These are phyloP conservation scores for Elongisporangium anandrum DNA, from an alignment of 352 stramenopile species.

Conservation along the genomic window DNA sequence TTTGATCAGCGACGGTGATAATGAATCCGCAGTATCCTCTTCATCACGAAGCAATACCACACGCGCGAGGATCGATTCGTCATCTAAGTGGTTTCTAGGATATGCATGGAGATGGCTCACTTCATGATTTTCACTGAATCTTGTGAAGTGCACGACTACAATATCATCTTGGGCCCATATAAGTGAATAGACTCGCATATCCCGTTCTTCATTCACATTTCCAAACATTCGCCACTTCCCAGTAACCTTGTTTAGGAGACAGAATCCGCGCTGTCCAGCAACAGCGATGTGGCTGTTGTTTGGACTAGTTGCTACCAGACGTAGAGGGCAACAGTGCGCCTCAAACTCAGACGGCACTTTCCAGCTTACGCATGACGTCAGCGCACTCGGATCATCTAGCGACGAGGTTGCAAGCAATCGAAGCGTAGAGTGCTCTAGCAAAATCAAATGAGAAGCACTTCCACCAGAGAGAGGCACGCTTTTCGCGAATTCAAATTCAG, in stretches of 20 bases:
- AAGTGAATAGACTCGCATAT: slow-evolving; percentile 60
- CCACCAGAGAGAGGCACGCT: slow-evolving; percentile 38
- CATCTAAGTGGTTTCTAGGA: slow-evolving; percentile 72
- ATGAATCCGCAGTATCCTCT: slow-evolving; percentile 11
- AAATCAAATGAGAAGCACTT: slow-evolving; percentile 33
- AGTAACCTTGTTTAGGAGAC: slow-evolving; percentile 55
- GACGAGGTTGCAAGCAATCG: slow-evolving; percentile 42
- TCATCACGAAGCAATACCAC: slow-evolving; percentile 36
- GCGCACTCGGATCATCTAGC: slow-evolving; percentile 56
- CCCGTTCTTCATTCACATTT: slow-evolving; percentile 81
- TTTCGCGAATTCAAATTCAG: slow-evolving; percentile 65
- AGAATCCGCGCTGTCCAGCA: slow-evolving; percentile 70
- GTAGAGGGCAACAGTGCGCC: slow-evolving; percentile 54
- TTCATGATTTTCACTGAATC: slow-evolving; percentile 48
- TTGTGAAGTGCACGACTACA: slow-evolving; percentile 59
- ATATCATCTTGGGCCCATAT: slow-evolving; percentile 64
- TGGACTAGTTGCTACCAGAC: slow-evolving; percentile 45
- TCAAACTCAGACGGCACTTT: slow-evolving; percentile 56
- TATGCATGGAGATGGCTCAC: slow-evolving; percentile 63
- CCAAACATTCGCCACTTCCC: slow-evolving; percentile 83
- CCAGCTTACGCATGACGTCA: slow-evolving; percentile 60
- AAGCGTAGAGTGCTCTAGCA: slow-evolving; percentile 52
- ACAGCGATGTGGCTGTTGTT: slow-evolving; percentile 64
- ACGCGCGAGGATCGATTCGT: slow-evolving; percentile 45
- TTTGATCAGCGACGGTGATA: slow-evolving; percentile 5